Percentiles rank a stretch among this genome's conserved stretches.
Evolutionary conservation across 805 yeast genomes (phyloP).

Genomic region (Ogataea saltuana): DNA sequence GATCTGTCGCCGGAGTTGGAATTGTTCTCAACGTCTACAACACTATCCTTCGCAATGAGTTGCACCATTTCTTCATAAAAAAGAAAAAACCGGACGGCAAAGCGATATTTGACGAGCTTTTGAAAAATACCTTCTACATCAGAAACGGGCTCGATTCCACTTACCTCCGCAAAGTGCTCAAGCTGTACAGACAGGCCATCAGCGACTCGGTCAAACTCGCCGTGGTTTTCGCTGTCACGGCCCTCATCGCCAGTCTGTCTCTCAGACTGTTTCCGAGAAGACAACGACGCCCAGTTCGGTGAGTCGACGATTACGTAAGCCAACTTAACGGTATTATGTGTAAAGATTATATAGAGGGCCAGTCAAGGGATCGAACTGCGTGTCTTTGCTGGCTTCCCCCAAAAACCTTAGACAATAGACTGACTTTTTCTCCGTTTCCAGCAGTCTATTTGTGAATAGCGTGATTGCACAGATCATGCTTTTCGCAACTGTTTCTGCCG

Average conservation of each 20-base stretch:
- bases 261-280: slow-evolving; percentile 21
- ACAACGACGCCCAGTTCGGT: slow-evolving; percentile 1
- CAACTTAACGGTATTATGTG: no score
- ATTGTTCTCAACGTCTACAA: slow-evolving; percentile 41
- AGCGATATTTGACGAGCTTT: slow-evolving; percentile 23
- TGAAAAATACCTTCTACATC: slow-evolving; percentile 29
- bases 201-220: slow-evolving; percentile 29
- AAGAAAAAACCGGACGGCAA: slow-evolving; percentile 29
- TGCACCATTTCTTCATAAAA: slow-evolving; percentile 35
- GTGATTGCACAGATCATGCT: slow-evolving; percentile 40
- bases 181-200: slow-evolving; percentile 31
- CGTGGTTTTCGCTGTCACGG: slow-evolving; percentile 29
- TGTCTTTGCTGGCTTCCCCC: no score
- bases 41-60: slow-evolving; percentile 31
- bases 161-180: slow-evolving; percentile 31
- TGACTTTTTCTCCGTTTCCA: slow-evolving; percentile 23
- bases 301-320: no score
- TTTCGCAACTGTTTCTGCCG: slow-evolving; percentile 33
- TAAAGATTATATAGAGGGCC: no score
- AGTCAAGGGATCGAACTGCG: no score
- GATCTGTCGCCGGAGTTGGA: slow-evolving; percentile 49
- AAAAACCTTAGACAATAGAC: slow-evolving; percentile 28
- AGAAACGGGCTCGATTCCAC: slow-evolving; percentile 32
- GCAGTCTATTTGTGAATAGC: slow-evolving; percentile 25
- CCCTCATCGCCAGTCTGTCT: slow-evolving; percentile 25